Conservation (phyloP, 768 basidiomycete species). For the Xanthoconium purpureum region DNA sequence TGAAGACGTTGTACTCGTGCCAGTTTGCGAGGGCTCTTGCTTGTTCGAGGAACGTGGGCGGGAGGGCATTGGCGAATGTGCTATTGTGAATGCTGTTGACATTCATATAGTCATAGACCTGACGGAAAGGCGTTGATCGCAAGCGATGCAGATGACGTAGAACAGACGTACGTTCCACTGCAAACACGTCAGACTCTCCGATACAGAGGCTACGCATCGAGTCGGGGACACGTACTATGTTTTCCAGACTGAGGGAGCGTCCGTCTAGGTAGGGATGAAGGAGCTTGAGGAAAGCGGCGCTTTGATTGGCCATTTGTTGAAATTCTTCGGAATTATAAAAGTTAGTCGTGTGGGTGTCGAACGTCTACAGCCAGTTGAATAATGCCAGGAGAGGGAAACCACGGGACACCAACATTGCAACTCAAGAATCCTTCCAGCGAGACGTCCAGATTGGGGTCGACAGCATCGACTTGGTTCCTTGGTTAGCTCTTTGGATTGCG, state of each 20-base stretch:
- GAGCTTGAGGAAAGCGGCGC: conserved; percentile 45
- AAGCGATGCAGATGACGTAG: not conserved
- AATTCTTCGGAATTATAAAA: conserved; percentile 59
- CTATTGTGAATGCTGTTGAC: conserved; percentile 66
- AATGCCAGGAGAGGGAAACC: not conserved
- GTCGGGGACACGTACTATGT: conserved; percentile 46
- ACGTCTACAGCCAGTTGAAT: conserved; percentile 37
- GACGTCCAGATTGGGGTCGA: conserved; percentile 58
- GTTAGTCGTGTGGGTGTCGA: conserved; percentile 41
- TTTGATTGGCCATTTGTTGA: conserved; percentile 41
- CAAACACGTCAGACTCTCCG: conserved; percentile 3
- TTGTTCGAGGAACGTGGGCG: conserved; percentile 48
- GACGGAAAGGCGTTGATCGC: not conserved
- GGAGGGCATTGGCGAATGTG: conserved; percentile 47
- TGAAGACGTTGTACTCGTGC: conserved; percentile 72
- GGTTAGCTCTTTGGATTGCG: conserved; percentile 2
- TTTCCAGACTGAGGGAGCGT: conserved; percentile 47
- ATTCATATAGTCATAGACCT: conserved; percentile 75
- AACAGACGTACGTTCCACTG: conserved; percentile 45
- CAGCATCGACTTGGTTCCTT: conserved; percentile 50
- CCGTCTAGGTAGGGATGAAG: conserved; percentile 54
- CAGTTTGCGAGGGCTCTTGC: conserved; percentile 64
- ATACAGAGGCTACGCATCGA: not conserved
- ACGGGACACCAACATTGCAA: conserved; percentile 45
- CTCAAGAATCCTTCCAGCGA: conserved; percentile 65